Conservation (phyloP, 495 filamentous ascomycete species). For the Podospora fimiseda region DNA sequence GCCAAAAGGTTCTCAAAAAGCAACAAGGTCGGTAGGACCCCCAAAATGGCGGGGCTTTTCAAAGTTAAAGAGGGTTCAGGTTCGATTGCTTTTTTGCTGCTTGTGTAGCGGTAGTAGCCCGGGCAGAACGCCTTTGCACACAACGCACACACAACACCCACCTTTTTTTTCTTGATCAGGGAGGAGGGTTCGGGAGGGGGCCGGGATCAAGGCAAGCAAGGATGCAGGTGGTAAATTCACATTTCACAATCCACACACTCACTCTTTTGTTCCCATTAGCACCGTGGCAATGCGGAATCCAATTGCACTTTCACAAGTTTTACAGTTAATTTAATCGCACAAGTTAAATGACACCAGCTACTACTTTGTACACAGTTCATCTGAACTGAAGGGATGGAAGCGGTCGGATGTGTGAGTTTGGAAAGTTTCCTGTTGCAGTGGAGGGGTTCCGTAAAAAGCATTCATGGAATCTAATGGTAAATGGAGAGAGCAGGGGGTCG, state of each 20-base stretch:
- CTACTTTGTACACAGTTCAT: no score
- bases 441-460: neutral
- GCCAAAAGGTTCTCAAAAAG: conserved; percentile 21
- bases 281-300: no score
- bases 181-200: neutral
- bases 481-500: neutral
- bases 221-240: no score
- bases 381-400: no score
- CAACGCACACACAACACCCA: neutral
- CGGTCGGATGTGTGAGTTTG: no score
- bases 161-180: neutral
- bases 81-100: conserved; percentile 13
- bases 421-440: neutral
- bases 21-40: conserved; percentile 7
- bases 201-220: no score
- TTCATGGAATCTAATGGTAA: no score
- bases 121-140: conserved; percentile 4
- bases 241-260: no score
- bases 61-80: conserved; percentile 12
- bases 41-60: conserved; percentile 25
- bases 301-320: no score
- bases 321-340: no score
- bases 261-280: no score
- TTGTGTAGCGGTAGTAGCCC: conserved; percentile 7
- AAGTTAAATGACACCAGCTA: no score